Percentiles rank a stretch among this genome's conserved stretches.
Conservation (phyloP, 2,329 filamentous ascomycete species). For the Stagonosporopsis cucurbitacearum region DNA sequence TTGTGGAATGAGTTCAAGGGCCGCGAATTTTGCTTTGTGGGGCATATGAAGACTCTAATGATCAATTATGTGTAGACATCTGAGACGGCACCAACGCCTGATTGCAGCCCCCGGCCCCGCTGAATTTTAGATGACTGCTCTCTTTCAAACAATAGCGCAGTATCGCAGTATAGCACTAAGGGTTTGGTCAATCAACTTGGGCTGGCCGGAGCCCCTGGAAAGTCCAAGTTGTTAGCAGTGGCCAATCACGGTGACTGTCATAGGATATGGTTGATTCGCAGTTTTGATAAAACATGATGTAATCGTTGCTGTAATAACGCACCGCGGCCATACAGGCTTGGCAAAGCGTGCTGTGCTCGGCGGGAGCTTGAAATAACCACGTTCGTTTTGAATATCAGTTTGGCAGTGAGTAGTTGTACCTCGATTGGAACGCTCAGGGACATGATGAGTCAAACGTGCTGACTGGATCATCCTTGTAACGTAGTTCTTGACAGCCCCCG, state of each 20-base stretch:
- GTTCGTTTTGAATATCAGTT: too few relatives aligned
- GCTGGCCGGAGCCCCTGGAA: not conserved
- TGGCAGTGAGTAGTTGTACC: too few relatives aligned
- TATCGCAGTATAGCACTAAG: too few relatives aligned
- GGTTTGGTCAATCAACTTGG: not conserved
- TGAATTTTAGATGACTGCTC: too few relatives aligned
- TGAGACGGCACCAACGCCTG: slow-evolving; percentile 9
- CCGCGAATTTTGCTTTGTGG: not conserved
- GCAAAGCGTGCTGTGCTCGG: slow-evolving; percentile 9
- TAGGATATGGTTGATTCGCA: not conserved
- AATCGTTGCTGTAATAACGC: slow-evolving; percentile 7
- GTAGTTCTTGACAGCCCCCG: too few relatives aligned
- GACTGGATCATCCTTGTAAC: too few relatives aligned
- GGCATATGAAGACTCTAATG: not conserved
- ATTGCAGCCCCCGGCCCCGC: too few relatives aligned
- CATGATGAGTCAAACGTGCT: too few relatives aligned
- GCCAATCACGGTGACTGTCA: not conserved
- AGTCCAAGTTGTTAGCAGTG: not conserved
- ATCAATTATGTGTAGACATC: not conserved
- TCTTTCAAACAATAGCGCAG: too few relatives aligned
- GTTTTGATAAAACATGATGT: not conserved
- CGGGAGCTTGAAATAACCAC: slow-evolving; percentile 4
- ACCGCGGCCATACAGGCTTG: slow-evolving; percentile 2
- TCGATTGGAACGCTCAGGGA: too few relatives aligned
- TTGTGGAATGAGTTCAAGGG: too few relatives aligned